Percentiles rank a stretch among this genome's conserved stretches.
phyloP scores from a whole-genome alignment of 192 early-diverging fungal species.

The Rhizophagus prolifer region DNA sequence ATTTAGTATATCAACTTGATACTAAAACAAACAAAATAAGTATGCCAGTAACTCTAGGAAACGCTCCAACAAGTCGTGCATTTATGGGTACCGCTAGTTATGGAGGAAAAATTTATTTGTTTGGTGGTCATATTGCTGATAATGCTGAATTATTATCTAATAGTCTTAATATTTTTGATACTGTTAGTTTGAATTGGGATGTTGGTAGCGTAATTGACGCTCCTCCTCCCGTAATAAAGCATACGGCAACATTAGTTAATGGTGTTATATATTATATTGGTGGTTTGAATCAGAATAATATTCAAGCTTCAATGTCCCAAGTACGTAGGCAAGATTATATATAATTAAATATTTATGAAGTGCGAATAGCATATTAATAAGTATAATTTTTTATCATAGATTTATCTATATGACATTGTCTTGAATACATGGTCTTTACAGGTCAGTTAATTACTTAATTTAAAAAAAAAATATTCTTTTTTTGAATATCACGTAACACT shows the following conservation, averaged over 20 bases:
- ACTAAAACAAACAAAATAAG: not conserved
- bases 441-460: too few relatives aligned
- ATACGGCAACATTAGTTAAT: not conserved
- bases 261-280: not conserved
- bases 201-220: not conserved
- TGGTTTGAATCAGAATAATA: not conserved
- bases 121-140: not conserved
- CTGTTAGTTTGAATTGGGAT: not conserved
- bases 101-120: not conserved
- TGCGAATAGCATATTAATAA: too few relatives aligned
- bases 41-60: not conserved
- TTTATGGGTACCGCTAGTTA: not conserved
- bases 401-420: not conserved
- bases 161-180: not conserved
- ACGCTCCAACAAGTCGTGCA: too few relatives aligned
- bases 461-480: too few relatives aligned
- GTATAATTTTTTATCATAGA: not conserved
- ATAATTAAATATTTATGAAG: too few relatives aligned
- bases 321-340: too few relatives aligned
- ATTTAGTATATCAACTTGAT: not conserved
- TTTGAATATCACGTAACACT: too few relatives aligned
- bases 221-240: not conserved
- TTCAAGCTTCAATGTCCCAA: not conserved
- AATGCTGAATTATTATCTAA: too few relatives aligned
- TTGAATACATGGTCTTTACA: too few relatives aligned